Evolutionary conservation across 2,329 filamentous ascomycete genomes (phyloP), one percentile per base, ranked within the genome.

Genomic region (Paramyrothecium roridum): DNA sequence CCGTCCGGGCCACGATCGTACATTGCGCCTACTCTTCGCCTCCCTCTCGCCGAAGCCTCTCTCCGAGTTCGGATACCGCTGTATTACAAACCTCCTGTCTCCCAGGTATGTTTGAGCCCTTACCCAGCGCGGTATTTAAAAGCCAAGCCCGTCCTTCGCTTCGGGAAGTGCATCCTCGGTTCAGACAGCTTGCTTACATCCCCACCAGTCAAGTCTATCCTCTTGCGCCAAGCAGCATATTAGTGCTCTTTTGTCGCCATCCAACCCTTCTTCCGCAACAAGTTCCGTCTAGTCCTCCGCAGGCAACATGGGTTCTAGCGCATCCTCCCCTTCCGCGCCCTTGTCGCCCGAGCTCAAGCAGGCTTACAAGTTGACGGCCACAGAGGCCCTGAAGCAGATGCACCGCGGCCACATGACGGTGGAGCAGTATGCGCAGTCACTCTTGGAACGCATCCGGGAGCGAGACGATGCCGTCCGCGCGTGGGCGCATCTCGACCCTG

Each of bases 401-500:
- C 56, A 54, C 16, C 23, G 45, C 33, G 58, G 58, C 26, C 52
- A 53, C 2, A 22, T 59, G 54, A 51, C 49, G 2, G 49, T 51
- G 16, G 49, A 51, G 49, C 23, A 37, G 30, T 81, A 81, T 57
- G 78, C 76, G 2, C 67, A 64, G 30, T 76, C 78, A 0, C 67
- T 82, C 0, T 70, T 82, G 13, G 50, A 64, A 1, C 74, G 72
- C 10, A 78, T 81, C 55, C 59, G 71, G 22, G 57, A 67, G 8
- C 69, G 78, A 1, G 76, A 81, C 56, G 57, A 64, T 11, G 59
- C 65, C 2, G 74, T 81, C 8, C 73, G 78, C 56, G 79, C 79
- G 26, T 81, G 80, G 80, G 77, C 71, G 0, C 72, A 76, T 55
- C 65, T 80, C 6, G 66, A 77, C 57, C 70, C 69, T 0, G 68